These are phyloP conservation scores for Papiliotrema terrestris DNA, from an alignment of 1,284 basidiomycete species.

Conservation along the genomic window DNA sequence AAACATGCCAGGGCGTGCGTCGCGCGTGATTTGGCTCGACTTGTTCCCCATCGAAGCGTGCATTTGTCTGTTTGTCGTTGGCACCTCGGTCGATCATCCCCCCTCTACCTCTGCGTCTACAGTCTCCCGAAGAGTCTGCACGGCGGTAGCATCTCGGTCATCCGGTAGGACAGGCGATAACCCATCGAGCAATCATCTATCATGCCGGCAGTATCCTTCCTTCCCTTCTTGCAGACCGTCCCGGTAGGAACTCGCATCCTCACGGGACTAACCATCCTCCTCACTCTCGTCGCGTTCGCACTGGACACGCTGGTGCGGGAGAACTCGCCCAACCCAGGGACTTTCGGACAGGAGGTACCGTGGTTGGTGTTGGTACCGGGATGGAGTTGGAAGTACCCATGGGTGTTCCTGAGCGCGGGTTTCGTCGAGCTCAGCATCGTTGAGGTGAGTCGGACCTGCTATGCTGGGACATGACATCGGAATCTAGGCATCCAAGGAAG, in stretches of 20 bases:
- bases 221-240: slow-evolving; percentile 46
- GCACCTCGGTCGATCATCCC: too few species aligned
- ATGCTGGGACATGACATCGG: too few species aligned
- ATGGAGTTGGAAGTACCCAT: slow-evolving; percentile 78
- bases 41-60: too few species aligned
- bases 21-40: too few species aligned
- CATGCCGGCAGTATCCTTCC: slow-evolving; percentile 47
- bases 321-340: slow-evolving; percentile 1
- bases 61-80: too few species aligned
- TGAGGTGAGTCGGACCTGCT: slow-evolving; percentile 60
- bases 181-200: neutral
- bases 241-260: slow-evolving; percentile 66
- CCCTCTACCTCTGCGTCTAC: too few species aligned
- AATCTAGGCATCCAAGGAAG: too few species aligned
- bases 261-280: slow-evolving; percentile 63
- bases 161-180: too few species aligned
- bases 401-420: slow-evolving; percentile 83
- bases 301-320: slow-evolving; percentile 11
- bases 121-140: too few species aligned
- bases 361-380: slow-evolving; percentile 86
- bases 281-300: slow-evolving; percentile 64
- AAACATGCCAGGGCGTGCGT: too few species aligned
- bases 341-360: slow-evolving; percentile 48
- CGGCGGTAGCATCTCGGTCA: too few species aligned
- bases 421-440: slow-evolving; percentile 80